Percentiles rank a stretch among this genome's conserved stretches.
phyloP scores from a whole-genome alignment of 2,329 filamentous ascomycete species.

The Dactylellina leptospora region DNA sequence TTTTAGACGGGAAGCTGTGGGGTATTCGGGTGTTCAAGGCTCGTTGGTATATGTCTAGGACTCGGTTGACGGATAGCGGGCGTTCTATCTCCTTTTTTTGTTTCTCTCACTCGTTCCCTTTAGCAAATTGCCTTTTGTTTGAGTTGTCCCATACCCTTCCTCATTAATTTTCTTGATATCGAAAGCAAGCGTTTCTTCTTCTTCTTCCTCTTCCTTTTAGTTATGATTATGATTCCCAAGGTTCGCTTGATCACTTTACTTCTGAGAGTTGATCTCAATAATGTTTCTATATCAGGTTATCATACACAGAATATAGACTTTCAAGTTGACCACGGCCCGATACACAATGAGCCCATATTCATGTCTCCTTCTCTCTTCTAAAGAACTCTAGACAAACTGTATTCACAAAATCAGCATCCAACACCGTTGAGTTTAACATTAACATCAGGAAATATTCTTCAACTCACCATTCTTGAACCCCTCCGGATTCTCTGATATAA shows the following conservation, averaged over 20 bases:
- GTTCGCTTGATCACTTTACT: constrained; percentile 10
- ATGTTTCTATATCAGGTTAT: constrained; percentile 21
- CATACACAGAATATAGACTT: constrained; percentile 34
- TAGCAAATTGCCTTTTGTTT: not conserved
- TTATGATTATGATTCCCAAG: not conserved
- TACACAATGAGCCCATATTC: not conserved
- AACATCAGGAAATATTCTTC: too few relatives aligned
- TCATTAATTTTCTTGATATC: constrained; percentile 4
- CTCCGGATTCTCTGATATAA: constrained; percentile 87
- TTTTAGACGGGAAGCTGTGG: not conserved
- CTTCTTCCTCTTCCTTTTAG: not conserved
- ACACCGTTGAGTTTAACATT: not conserved
- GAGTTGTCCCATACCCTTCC: not conserved
- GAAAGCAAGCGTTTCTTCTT: constrained; percentile 1
- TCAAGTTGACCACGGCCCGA: not conserved
- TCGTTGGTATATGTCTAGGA: constrained; percentile 38
- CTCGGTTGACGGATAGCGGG: constrained; percentile 34
- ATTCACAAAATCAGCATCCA: not conserved
- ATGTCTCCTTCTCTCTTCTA: constrained; percentile 36
- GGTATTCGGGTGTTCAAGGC: constrained; percentile 14
- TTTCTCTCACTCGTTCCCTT: constrained; percentile 7
- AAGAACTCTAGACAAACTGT: constrained; percentile 47
- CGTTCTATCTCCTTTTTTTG: constrained; percentile 27
- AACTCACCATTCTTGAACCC: constrained; percentile 75
- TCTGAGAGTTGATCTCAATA: constrained; percentile 11